A percentile compares a stretch with the other conserved stretches of the same genome.
Conservation (phyloP, 2,329 filamentous ascomycete genomes). For the Fusarium praegraminearum region DNA sequence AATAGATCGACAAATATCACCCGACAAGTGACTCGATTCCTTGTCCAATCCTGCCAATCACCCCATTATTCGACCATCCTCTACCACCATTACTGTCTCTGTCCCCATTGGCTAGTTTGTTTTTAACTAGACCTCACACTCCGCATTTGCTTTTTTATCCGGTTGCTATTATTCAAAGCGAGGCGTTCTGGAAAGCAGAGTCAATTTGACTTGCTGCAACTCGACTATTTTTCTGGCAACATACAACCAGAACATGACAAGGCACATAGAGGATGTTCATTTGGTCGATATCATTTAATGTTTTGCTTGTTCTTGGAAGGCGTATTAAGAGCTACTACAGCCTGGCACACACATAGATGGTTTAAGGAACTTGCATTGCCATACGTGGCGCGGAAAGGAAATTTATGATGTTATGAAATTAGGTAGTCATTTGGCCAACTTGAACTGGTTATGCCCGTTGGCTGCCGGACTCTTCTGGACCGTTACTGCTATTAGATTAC, state of each 20-base stretch:
- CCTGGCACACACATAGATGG: constrained; percentile 27
- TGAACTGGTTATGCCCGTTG: constrained; percentile 1
- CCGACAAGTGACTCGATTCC: constrained; percentile 26
- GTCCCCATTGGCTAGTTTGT: constrained; percentile 4
- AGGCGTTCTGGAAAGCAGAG: constrained; percentile 45
- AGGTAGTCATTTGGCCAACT: constrained; percentile 14
- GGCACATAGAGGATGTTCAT: constrained; percentile 1
- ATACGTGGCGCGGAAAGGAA: constrained; percentile 25
- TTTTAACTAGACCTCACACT: constrained; percentile 3
- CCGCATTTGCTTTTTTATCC: constrained; percentile 14
- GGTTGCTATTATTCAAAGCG: constrained; percentile 38
- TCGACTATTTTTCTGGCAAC: constrained; percentile 15
- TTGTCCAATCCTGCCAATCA: constrained; percentile 24
- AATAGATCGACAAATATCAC: constrained; percentile 47
- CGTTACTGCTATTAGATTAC: constrained; percentile 18
- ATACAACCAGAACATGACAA: neutral
- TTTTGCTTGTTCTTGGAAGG: constrained; percentile 13
- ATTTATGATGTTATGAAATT: constrained; percentile 34
- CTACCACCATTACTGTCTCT: constrained; percentile 16
- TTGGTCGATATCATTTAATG: constrained; percentile 27
- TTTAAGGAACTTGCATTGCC: constrained; percentile 29
- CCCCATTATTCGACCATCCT: constrained; percentile 18
- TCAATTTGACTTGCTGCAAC: constrained; percentile 29
- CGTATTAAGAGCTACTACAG: constrained; percentile 20
- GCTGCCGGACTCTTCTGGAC: neutral